phyloP scores from a whole-genome alignment of 306 rosid genomes.

The Fagus crenata region DNA sequence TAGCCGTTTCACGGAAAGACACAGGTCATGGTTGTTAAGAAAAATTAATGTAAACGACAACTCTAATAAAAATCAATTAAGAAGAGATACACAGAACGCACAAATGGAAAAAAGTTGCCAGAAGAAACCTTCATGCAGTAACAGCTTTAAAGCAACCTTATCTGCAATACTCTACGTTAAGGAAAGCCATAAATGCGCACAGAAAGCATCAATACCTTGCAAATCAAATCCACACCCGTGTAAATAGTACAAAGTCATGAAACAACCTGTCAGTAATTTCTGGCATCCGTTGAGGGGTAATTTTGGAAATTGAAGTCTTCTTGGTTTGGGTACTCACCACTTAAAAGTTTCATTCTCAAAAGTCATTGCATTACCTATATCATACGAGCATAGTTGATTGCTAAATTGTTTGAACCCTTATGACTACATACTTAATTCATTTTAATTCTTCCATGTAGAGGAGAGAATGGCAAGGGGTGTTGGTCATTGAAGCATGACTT shows the following conservation, averaged over 20 bases:
- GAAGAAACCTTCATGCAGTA: constrained; percentile 6
- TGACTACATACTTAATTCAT: not conserved
- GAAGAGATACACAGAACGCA: constrained; percentile 6
- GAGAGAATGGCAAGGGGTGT: constrained; percentile 7
- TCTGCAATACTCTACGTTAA: constrained; percentile 1
- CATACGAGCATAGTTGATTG: not conserved
- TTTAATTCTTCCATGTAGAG: not conserved
- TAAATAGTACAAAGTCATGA: constrained; percentile 9
- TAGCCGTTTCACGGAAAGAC: constrained; percentile 21
- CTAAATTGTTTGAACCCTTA: not conserved
- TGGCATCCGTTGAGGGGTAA: constrained; percentile 9
- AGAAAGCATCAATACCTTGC: constrained; percentile 12
- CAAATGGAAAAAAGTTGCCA: constrained; percentile 19
- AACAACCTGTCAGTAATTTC: constrained; percentile 16
- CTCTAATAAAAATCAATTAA: constrained; percentile 19
- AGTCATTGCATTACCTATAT: not conserved
- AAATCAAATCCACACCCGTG: constrained; percentile 14
- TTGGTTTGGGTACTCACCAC: not conserved
- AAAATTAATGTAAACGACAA: constrained; percentile 23
- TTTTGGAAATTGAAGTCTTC: constrained; percentile 7
- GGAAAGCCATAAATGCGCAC: constrained; percentile 23
- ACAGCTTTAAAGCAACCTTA: constrained; percentile 22
- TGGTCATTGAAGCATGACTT: not conserved
- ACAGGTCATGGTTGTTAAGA: constrained; percentile 1
- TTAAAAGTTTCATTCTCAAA: not conserved